Evolutionary conservation across 352 stramenopile species (phyloP).

Genomic region (Hyaloperonospora arabidopsidis): DNA sequence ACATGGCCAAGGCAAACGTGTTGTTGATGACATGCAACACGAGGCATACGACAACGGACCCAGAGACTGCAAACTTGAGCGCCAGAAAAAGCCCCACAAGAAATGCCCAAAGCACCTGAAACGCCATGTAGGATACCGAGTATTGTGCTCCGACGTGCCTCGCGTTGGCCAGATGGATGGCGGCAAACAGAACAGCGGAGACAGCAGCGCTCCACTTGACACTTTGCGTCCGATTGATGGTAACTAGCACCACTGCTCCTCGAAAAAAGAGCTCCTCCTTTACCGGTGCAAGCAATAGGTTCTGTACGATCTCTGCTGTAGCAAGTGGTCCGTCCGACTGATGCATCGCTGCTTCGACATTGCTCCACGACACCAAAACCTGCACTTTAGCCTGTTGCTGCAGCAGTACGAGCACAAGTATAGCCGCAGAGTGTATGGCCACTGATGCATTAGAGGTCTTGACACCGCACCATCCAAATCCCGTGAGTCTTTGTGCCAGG

Average conservation of each 20-base stretch:
- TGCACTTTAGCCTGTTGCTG: conserved; percentile 7
- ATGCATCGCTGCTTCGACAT: conserved; percentile 13
- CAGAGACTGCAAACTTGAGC: conserved; percentile 26
- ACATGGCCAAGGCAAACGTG: conserved; percentile 31
- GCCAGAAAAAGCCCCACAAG: conserved; percentile 44
- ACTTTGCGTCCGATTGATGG: conserved; percentile 34
- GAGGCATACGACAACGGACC: conserved; percentile 46
- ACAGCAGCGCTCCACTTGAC: conserved; percentile 19
- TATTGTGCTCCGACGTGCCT: conserved; percentile 19
- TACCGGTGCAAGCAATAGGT: conserved; percentile 35
- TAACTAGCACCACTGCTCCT: conserved; percentile 37
- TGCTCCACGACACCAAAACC: conserved; percentile 21
- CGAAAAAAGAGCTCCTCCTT: conserved; percentile 67
- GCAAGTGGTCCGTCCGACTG: conserved; percentile 10
- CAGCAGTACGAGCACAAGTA: conserved; percentile 7
- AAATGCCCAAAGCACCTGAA: conserved; percentile 37
- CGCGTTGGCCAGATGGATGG: conserved; percentile 40
- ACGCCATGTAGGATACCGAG: conserved; percentile 16
- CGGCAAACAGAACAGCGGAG: conserved; percentile 40
- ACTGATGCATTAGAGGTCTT: conserved; percentile 14
- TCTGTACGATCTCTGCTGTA: conserved; percentile 14
- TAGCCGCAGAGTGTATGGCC: conserved; percentile 10
- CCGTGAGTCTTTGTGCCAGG: conserved; percentile 14
- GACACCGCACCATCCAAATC: conserved; percentile 5
- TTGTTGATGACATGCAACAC: conserved; percentile 61